Evolutionary conservation across 495 filamentous ascomycete genomes (phyloP).

Genomic region (Penicillium verhagenii): DNA sequence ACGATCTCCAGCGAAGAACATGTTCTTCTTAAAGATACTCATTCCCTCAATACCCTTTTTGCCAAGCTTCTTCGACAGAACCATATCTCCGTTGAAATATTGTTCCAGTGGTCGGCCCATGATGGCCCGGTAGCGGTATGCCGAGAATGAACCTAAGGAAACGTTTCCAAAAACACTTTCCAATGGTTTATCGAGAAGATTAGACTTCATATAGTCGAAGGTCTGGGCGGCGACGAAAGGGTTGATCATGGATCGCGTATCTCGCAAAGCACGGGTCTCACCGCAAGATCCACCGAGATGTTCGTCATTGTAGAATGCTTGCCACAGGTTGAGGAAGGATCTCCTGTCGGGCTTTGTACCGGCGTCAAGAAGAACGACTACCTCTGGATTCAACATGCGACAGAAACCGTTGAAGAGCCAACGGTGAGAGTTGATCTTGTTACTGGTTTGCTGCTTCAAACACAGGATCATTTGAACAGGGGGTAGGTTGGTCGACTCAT

Average conservation of each 20-base stretch:
- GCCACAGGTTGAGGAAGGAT: slow-evolving; percentile 89
- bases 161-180: slow-evolving; percentile 97
- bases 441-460: slow-evolving; percentile 17
- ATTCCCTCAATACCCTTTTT: slow-evolving; percentile 99
- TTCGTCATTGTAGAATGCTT: slow-evolving; percentile 98
- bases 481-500: slow-evolving; percentile 16
- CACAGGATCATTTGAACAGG: slow-evolving; percentile 68
- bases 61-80: slow-evolving; percentile 83
- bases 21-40: slow-evolving; percentile 99
- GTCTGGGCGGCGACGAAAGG: slow-evolving; percentile 94
- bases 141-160: slow-evolving; percentile 95
- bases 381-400: slow-evolving; percentile 90
- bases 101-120: slow-evolving; percentile 96
- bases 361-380: slow-evolving; percentile 92
- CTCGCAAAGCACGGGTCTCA: slow-evolving; percentile 96
- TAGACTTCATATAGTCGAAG: slow-evolving; percentile 98
- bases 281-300: slow-evolving; percentile 96
- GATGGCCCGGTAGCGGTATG: slow-evolving; percentile 94
- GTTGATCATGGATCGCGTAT: slow-evolving; percentile 86
- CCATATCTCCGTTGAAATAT: slow-evolving; percentile 99
- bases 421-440: slow-evolving; percentile 99
- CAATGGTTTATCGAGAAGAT: slow-evolving; percentile 95
- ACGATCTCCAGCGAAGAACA: slow-evolving; percentile 99
- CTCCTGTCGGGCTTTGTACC: slow-evolving; percentile 90
- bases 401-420: slow-evolving; percentile 98